Base-by-base conservation (phyloP, 2,329 filamentous ascomycete species). In the Neonectria sp. region DNA sequence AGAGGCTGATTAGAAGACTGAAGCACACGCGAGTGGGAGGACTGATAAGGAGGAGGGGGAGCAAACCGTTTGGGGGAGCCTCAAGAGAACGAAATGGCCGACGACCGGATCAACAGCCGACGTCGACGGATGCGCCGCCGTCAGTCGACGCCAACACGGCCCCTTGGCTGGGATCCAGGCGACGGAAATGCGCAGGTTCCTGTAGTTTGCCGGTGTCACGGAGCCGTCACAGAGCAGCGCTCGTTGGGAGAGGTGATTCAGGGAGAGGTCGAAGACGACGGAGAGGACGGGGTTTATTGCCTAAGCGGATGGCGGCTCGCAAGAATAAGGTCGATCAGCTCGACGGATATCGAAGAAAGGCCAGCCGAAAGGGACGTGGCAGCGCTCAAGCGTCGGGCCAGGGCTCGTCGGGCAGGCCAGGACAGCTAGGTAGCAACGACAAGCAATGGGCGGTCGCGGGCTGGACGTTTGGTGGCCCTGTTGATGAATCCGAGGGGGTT, bases 91-190 rank as follows among this genome's bases (percentile, higher is more conserved):
- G 71, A 66, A 75, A 72, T 71, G 56, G 69, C 69, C 68, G 73
- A 71, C 68, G 69, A 65, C 68, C 68, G 67, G 71, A 65, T 70
- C 68, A 71, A 70, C 75, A 71, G 68, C 69, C 75, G 72, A 76
- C 74, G 74, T 74, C 71, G 77, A 75, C 77, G 76, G 76, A 73
- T 75, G 75, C 73, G 76, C 77, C 76, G 76, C 73, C 75, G 76
- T 76, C 74, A 71, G 71, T 77, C 76, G 75, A 74, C 72, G 70
- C 68, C 71, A 74, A 71, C 70, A 72, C 71, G 67, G 63, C 71
- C 70, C 71, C 73, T 74, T 68, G 64, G 68, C 62, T 59, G 58
- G 63, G 67, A 63, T 68, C 48, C 53, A 60, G 67, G 60, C 61
- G 62, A 65, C 43, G 63, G 29, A 37, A 55, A 65, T 72, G 58